These are phyloP conservation scores for Talinum fruticosum DNA, from an alignment of 148 eudicot genomes.

Conservation along the genomic window DNA sequence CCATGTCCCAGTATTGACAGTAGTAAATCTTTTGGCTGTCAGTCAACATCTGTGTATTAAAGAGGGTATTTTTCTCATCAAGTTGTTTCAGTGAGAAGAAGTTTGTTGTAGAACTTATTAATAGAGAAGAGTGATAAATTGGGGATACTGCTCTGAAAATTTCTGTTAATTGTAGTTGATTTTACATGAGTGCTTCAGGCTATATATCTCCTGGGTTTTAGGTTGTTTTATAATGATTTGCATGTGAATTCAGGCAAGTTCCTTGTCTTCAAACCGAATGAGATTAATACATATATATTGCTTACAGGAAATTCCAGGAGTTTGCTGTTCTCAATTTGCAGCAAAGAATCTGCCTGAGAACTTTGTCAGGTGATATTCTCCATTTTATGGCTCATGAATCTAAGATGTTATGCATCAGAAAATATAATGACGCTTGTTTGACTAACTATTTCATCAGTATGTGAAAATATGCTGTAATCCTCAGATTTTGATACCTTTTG, in stretches of 20 bases:
- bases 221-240: not conserved
- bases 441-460: not conserved
- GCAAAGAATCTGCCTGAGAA: conserved; percentile 24
- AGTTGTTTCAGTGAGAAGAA: not conserved
- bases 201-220: not conserved
- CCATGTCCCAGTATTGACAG: too few species aligned
- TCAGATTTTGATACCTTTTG: not conserved
- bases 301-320: conserved; percentile 60
- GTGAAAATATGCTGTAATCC: not conserved
- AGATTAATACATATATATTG: not conserved
- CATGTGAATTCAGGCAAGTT: not conserved
- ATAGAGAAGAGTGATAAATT: too few species aligned
- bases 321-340: conserved; percentile 16
- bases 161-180: not conserved
- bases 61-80: not conserved
- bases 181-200: not conserved
- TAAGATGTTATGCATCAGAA: not conserved
- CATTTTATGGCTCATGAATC: not conserved
- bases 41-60: not conserved
- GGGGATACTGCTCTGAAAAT: not conserved
- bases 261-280: conserved; percentile 1
- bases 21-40: not conserved
- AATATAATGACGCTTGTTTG: not conserved
- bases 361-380: conserved; percentile 33
- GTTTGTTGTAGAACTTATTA: not conserved